These are phyloP conservation scores for Gynandropsis gynandra DNA, from an alignment of 345 rosid species.

Conservation along the genomic window DNA sequence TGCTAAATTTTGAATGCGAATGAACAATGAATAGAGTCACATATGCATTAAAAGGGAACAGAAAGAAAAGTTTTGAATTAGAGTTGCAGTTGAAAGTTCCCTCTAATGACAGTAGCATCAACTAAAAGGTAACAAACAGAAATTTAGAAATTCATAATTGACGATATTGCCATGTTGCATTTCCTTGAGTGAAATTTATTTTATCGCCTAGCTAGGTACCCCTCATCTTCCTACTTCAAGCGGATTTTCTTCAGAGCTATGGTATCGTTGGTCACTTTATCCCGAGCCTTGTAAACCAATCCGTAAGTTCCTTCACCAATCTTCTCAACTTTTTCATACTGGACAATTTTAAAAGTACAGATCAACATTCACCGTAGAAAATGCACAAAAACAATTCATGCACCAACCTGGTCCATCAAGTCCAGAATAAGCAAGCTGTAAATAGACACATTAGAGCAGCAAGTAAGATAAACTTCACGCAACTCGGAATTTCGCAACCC, in stretches of 20 bases:
- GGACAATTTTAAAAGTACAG: conserved; percentile 6
- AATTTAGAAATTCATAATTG: conserved; percentile 34
- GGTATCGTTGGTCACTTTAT: conserved; percentile 78
- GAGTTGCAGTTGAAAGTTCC: too few relatives aligned
- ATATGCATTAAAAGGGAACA: too few relatives aligned
- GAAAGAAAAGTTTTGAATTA: too few relatives aligned
- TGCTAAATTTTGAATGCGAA: background rate
- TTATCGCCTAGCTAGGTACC: conserved; percentile 95
- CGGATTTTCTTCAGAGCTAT: conserved; percentile 97
- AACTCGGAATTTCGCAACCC: conserved; percentile 16
- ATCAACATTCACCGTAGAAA: background rate
- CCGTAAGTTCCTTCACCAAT: conserved; percentile 99
- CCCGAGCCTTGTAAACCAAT: conserved; percentile 94
- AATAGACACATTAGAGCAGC: background rate
- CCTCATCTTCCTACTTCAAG: conserved; percentile 97
- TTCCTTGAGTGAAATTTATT: conserved; percentile 96
- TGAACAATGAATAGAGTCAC: too few relatives aligned
- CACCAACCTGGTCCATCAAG: conserved; percentile 53
- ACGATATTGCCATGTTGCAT: conserved; percentile 98
- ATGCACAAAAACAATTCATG: conserved; percentile 3
- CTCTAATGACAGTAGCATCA: too few relatives aligned
- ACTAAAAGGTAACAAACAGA: too few relatives aligned
- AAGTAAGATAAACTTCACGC: background rate
- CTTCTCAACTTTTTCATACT: conserved; percentile 99
- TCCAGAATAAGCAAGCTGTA: conserved; percentile 15